Conservation (phyloP, 2,329 filamentous ascomycete genomes). For the Talaromyces sp. region DNA sequence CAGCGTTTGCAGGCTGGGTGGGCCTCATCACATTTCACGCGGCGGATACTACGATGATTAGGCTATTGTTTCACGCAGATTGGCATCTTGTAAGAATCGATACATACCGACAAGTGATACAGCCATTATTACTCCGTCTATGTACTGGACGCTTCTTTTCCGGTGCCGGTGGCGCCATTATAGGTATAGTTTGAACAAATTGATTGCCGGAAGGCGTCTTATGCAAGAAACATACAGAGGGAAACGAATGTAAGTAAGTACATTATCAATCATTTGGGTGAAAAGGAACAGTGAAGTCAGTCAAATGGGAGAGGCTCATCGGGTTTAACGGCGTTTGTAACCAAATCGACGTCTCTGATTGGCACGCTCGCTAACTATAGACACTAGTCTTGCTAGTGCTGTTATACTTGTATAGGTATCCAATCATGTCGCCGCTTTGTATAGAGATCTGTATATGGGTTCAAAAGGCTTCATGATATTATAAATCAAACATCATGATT, state of each 20-base stretch:
- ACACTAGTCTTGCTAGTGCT: background rate
- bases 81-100: too few relatives aligned
- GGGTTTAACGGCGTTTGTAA: background rate
- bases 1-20: background rate
- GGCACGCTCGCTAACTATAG: conserved; percentile 1
- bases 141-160: background rate
- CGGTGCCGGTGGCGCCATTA: background rate
- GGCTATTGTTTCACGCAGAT: background rate
- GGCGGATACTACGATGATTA: background rate
- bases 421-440: background rate
- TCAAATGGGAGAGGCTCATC: background rate
- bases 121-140: background rate
- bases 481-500: background rate
- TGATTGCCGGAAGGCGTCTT: background rate
- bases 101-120: conserved; percentile 2
- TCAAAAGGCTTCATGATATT: background rate
- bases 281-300: background rate
- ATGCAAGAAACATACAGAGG: background rate
- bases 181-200: background rate
- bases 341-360: background rate
- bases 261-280: background rate
- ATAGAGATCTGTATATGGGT: background rate
- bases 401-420: background rate
- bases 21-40: background rate
- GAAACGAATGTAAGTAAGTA: background rate